These are phyloP conservation scores for Pisolithus tinctorius DNA, from an alignment of 768 basidiomycete genomes.

Conservation along the genomic window DNA sequence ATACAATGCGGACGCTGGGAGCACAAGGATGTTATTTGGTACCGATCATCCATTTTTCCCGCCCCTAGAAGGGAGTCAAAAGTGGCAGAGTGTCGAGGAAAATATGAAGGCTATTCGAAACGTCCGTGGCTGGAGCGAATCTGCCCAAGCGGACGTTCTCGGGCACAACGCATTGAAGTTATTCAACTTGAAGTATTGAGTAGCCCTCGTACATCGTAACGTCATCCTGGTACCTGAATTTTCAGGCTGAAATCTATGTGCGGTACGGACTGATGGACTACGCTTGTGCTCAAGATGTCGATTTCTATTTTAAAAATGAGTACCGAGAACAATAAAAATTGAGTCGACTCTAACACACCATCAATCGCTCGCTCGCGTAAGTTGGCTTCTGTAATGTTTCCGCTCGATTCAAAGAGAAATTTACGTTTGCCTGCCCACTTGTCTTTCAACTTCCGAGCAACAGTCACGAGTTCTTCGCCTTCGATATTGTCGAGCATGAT, in stretches of 20 bases:
- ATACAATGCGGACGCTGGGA: constrained; percentile 36
- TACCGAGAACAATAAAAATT: not conserved
- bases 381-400: constrained; percentile 88
- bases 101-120: constrained; percentile 72
- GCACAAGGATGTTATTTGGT: constrained; percentile 66
- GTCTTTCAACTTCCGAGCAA: constrained; percentile 65
- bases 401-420: constrained; percentile 90
- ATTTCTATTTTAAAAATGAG: constrained; percentile 49
- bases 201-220: constrained; percentile 5
- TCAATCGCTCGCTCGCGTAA: constrained; percentile 73
- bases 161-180: constrained; percentile 69
- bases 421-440: constrained; percentile 77
- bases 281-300: constrained; percentile 90
- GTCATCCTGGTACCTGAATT: constrained; percentile 62
- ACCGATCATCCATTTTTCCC: constrained; percentile 93
- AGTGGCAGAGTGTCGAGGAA: constrained; percentile 82
- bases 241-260: constrained; percentile 98
- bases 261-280: constrained; percentile 84
- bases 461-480: constrained; percentile 60
- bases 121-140: constrained; percentile 31
- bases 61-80: constrained; percentile 57
- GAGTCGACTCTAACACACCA: constrained; percentile 44
- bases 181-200: constrained; percentile 43
- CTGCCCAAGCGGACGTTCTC: constrained; percentile 57
- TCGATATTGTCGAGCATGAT: constrained; percentile 95